Conservation (phyloP, 768 basidiomycete genomes). For the Mycena galericulata region DNA sequence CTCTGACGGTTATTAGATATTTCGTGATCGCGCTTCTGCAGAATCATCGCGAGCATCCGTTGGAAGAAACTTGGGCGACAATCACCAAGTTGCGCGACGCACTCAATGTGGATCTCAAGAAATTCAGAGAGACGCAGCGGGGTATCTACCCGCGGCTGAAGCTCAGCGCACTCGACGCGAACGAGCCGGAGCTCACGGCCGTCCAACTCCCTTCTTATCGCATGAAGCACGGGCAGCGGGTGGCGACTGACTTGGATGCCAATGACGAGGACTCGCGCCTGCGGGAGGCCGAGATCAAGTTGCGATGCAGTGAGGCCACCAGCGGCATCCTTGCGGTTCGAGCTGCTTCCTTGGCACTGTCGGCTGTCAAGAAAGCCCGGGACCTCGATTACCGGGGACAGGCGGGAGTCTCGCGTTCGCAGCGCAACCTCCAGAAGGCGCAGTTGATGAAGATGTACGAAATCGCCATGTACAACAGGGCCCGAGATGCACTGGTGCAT, state of each 20-base stretch:
- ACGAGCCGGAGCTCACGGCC: constrained; percentile 25
- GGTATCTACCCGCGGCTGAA: constrained; percentile 10
- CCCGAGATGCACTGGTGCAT: constrained; percentile 6
- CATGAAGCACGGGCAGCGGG: constrained; percentile 13
- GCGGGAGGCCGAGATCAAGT: constrained; percentile 7
- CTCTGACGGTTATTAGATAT: not conserved
- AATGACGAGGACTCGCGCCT: not conserved
- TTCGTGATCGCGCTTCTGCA: constrained; percentile 8
- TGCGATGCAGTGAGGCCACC: constrained; percentile 14
- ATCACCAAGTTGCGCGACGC: constrained; percentile 10
- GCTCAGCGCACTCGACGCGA: constrained; percentile 16
- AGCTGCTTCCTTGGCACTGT: constrained; percentile 11
- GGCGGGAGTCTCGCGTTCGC: constrained; percentile 3
- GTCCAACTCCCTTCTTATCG: constrained; percentile 24
- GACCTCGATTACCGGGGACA: constrained; percentile 21
- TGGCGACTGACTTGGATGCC: too few relatives aligned
- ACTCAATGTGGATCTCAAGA: not conserved
- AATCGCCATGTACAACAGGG: constrained; percentile 23
- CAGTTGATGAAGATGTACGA: constrained; percentile 13
- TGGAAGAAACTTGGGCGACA: constrained; percentile 5
- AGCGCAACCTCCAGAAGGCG: constrained; percentile 17
- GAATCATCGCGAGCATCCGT: constrained; percentile 7
- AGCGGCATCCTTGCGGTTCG: constrained; percentile 8
- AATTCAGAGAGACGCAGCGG: constrained; percentile 14
- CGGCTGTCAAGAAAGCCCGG: constrained; percentile 6